phyloP scores from a whole-genome alignment of 78 protist genomes.

The Dictyostelium intermedium region DNA sequence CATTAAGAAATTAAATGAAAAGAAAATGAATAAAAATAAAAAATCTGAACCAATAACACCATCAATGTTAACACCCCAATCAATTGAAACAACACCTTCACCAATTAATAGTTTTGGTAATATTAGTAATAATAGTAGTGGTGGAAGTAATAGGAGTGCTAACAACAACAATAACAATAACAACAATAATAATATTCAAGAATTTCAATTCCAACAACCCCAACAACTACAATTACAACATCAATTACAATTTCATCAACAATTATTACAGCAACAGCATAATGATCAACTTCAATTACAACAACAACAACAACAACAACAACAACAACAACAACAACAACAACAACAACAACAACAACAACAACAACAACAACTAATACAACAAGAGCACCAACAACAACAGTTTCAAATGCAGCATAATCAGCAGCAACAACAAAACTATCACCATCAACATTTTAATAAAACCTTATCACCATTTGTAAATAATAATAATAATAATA shows the following conservation, averaged over 20 bases:
- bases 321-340: neutral
- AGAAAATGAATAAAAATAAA: neutral
- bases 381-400: too few species aligned
- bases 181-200: neutral
- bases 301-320: neutral
- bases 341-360: conserved; percentile 5
- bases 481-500: neutral
- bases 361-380: conserved; percentile 4
- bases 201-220: neutral
- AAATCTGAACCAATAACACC: neutral
- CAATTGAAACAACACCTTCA: neutral
- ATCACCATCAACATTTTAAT: neutral
- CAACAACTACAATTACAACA: conserved; percentile 9
- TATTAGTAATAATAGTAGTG: neutral
- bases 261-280: neutral
- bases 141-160: neutral
- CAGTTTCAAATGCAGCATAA: too few species aligned
- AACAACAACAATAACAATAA: too few species aligned
- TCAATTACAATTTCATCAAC: neutral
- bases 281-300: neutral
- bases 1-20: neutral
- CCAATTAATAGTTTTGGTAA: neutral
- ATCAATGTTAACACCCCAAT: neutral
- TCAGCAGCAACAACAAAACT: neutral
- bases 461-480: neutral